Percentiles rank a stretch among this genome's conserved stretches.
phyloP scores from a whole-genome alignment of 805 yeast genomes.

The Zygosaccharomyces kombuchaensis region DNA sequence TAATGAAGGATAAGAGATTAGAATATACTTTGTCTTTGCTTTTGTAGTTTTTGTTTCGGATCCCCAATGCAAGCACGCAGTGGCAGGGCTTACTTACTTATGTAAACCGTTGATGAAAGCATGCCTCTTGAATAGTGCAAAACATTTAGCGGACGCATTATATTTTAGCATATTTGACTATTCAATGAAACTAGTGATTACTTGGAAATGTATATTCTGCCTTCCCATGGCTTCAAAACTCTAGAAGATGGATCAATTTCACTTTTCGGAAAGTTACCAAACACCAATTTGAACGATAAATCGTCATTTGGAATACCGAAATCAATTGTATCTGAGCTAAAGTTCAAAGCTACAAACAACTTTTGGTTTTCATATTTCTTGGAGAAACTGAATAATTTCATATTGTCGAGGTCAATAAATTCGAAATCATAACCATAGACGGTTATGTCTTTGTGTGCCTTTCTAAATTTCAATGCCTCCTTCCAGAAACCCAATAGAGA shows the following conservation, averaged over 20 bases:
- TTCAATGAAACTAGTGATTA: no score
- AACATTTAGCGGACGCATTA: no score
- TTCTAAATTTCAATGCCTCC: slow-evolving; percentile 41
- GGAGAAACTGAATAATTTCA: slow-evolving; percentile 39
- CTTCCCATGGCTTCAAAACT: slow-evolving; percentile 42
- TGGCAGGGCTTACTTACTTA: no score
- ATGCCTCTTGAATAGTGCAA: no score
- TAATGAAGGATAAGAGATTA: no score
- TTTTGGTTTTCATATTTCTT: slow-evolving; percentile 36
- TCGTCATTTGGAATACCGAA: slow-evolving; percentile 34
- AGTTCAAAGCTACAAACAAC: slow-evolving; percentile 42
- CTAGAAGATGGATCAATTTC: slow-evolving; percentile 19
- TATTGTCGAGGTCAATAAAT: slow-evolving; percentile 42
- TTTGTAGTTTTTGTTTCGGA: no score
- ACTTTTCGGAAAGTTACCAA: slow-evolving; percentile 36
- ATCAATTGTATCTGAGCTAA: slow-evolving; percentile 34
- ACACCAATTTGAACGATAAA: slow-evolving; percentile 16
- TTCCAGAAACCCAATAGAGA: slow-evolving; percentile 47
- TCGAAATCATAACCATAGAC: slow-evolving; percentile 44
- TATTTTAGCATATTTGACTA: no score
- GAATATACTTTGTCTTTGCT: no score
- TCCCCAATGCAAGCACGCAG: no score
- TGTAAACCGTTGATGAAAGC: no score
- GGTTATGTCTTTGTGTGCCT: slow-evolving; percentile 41
- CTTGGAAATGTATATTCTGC: slow-evolving; percentile 37